Conservation (phyloP, 2,329 filamentous ascomycete genomes). For the Paecilomyces sp. region DNA sequence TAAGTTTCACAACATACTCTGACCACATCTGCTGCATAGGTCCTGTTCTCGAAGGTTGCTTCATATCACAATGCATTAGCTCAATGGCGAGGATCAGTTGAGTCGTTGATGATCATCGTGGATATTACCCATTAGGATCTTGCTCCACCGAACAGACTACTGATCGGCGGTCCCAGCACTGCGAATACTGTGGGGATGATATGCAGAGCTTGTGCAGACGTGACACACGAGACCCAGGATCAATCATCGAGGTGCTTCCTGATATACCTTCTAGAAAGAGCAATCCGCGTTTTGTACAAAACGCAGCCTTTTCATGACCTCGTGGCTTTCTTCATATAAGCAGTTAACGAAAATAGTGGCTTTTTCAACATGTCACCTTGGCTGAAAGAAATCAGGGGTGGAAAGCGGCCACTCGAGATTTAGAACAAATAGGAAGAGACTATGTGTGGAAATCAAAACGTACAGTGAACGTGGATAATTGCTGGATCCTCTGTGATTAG, state of each 20-base stretch:
- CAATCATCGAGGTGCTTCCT: not conserved
- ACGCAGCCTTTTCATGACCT: too few relatives aligned
- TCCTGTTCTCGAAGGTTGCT: not conserved
- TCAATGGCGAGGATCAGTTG: not conserved
- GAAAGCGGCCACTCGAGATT: too few relatives aligned
- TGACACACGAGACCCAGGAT: not conserved
- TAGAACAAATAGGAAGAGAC: too few relatives aligned
- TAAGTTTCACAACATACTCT: not conserved
- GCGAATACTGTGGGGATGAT: constrained; percentile 2
- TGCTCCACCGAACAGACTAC: constrained; percentile 4
- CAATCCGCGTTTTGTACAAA: too few relatives aligned
- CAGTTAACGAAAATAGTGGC: too few relatives aligned
- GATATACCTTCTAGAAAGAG: not conserved
- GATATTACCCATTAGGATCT: not conserved
- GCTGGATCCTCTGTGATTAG: too few relatives aligned
- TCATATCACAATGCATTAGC: not conserved
- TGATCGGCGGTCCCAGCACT: not conserved
- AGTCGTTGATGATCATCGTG: not conserved
- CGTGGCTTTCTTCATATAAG: too few relatives aligned
- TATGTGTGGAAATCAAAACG: too few relatives aligned
- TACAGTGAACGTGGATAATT: too few relatives aligned
- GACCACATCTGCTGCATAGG: not conserved
- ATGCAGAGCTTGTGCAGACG: constrained; percentile 2
- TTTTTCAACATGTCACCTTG: too few relatives aligned
- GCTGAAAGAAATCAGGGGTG: too few relatives aligned